phyloP scores from a whole-genome alignment of 805 yeast species.

The Pichia sporocuriosa region DNA sequence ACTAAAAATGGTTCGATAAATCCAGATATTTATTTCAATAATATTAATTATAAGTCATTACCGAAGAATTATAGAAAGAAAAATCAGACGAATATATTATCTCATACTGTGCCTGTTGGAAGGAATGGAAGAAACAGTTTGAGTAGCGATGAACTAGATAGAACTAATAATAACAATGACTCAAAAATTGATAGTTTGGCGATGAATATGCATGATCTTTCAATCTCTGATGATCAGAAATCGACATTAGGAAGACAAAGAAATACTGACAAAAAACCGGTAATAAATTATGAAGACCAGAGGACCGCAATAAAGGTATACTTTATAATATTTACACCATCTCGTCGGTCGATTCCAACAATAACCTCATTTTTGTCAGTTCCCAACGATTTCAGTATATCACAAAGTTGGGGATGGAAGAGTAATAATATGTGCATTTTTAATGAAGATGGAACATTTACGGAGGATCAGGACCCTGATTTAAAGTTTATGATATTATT shows the following conservation, averaged over 20 bases:
- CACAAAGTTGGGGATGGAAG: slow-evolving; percentile 62
- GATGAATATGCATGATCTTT: slow-evolving; percentile 17
- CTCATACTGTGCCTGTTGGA: background rate
- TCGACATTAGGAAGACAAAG: background rate
- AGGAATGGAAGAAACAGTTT: background rate
- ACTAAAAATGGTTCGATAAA: slow-evolving; percentile 36
- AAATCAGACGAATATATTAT: background rate
- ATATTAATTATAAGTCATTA: slow-evolving; percentile 20
- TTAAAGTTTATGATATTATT: slow-evolving; percentile 44
- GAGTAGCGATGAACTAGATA: background rate
- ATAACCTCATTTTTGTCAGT: slow-evolving; percentile 48
- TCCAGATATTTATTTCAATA: slow-evolving; percentile 31
- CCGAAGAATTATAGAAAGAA: slow-evolving; percentile 17
- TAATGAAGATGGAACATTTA: slow-evolving; percentile 41
- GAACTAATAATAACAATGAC: background rate
- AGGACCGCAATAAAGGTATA: slow-evolving; percentile 41
- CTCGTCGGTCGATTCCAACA: slow-evolving; percentile 37
- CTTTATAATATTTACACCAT: slow-evolving; percentile 49
- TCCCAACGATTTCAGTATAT: slow-evolving; percentile 45
- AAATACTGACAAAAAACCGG: background rate
- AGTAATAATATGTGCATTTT: slow-evolving; percentile 47
- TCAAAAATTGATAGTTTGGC: slow-evolving; percentile 18
- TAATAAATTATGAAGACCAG: slow-evolving; percentile 37
- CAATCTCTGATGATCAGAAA: slow-evolving; percentile 14
- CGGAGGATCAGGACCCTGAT: slow-evolving; percentile 37